Conservation (phyloP, 352 stramenopile species). For the Elongisporangium prolatum region DNA sequence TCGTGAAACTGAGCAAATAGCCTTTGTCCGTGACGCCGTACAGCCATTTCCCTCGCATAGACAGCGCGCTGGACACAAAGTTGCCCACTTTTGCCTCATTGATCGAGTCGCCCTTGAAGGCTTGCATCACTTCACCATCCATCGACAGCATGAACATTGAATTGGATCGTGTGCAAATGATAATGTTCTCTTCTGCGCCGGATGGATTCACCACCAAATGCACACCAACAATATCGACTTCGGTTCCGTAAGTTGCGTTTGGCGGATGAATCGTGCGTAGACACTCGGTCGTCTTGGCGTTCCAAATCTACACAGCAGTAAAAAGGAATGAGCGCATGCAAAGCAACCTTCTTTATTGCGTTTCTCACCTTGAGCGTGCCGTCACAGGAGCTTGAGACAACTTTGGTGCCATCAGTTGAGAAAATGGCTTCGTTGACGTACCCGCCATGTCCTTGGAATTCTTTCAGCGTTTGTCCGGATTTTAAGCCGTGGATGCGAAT, state of each 20-base stretch:
- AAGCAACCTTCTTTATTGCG: background rate
- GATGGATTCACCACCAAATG: slow-evolving; percentile 49
- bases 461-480: slow-evolving; percentile 89
- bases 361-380: slow-evolving; percentile 81
- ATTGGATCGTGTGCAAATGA: slow-evolving; percentile 83
- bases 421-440: slow-evolving; percentile 91
- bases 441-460: slow-evolving; percentile 90
- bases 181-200: slow-evolving; percentile 49
- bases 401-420: slow-evolving; percentile 47
- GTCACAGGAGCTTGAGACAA: slow-evolving; percentile 89
- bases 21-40: slow-evolving; percentile 87
- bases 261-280: slow-evolving; percentile 70
- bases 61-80: slow-evolving; percentile 86
- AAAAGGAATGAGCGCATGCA: background rate
- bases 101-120: slow-evolving; percentile 61
- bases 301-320: slow-evolving; percentile 60
- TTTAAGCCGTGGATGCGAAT: slow-evolving; percentile 93
- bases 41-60: slow-evolving; percentile 77
- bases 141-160: slow-evolving; percentile 82
- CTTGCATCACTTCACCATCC: slow-evolving; percentile 48
- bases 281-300: slow-evolving; percentile 78
- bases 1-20: slow-evolving; percentile 68
- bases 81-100: slow-evolving; percentile 63
- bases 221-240: slow-evolving; percentile 79
- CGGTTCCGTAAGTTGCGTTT: slow-evolving; percentile 32